These are phyloP conservation scores for Glarea lozoyensis DNA, from an alignment of 495 filamentous ascomycete genomes.

Conservation along the genomic window DNA sequence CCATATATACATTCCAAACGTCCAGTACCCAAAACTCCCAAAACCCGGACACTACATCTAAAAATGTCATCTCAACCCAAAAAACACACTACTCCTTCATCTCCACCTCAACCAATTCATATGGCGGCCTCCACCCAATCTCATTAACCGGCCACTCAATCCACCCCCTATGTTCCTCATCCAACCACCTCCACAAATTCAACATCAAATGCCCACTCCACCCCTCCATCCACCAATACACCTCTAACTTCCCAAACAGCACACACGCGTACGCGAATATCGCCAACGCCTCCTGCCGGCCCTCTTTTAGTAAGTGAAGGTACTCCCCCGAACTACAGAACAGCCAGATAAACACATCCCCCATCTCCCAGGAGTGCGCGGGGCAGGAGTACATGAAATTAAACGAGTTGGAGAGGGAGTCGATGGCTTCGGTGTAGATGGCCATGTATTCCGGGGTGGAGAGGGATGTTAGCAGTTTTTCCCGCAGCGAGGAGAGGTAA, in stretches of 20 bases:
- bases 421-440: conserved; percentile 9
- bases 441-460: background rate
- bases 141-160: conserved; percentile 35
- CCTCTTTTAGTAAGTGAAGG: conserved; percentile 24
- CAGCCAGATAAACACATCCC: conserved; percentile 32
- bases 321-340: conserved; percentile 25
- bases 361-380: conserved; percentile 15
- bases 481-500: conserved; percentile 2
- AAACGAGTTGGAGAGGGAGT: background rate
- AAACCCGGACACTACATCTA: no score
- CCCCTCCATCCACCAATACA: conserved; percentile 34
- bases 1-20: no score
- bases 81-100: no score
- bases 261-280: conserved; percentile 34
- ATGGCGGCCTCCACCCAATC: conserved; percentile 28
- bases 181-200: conserved; percentile 26
- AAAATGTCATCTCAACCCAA: no score
- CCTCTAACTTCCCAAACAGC: conserved; percentile 26
- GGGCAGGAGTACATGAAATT: background rate
- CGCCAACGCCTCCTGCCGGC: conserved; percentile 27
- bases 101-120: no score
- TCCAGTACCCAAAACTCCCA: no score
- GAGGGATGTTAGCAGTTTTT: background rate
- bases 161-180: conserved; percentile 32
- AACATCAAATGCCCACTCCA: conserved; percentile 29